Percentiles rank a stretch among this genome's conserved stretches.
phyloP scores from a whole-genome alignment of 345 rosid species.

The Melaleuca alternifolia region DNA sequence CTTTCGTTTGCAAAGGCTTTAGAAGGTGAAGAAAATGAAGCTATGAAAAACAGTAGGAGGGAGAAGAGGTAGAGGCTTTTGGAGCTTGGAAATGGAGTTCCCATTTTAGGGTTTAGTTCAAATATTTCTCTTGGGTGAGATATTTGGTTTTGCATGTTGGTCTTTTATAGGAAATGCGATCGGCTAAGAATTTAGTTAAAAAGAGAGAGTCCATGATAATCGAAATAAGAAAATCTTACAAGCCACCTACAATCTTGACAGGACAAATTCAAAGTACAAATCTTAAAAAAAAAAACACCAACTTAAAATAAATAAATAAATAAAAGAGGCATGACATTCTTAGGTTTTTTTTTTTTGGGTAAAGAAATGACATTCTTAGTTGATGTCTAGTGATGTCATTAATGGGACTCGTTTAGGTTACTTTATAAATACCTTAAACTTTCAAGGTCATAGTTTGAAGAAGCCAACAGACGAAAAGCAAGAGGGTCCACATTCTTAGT shows the following conservation, averaged over 20 bases:
- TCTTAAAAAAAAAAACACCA: neutral
- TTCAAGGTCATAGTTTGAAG: neutral
- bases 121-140: neutral
- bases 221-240: neutral
- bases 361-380: neutral
- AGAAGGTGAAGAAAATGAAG: neutral
- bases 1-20: neutral
- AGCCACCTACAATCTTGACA: constrained; percentile 2
- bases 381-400: neutral
- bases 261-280: neutral
- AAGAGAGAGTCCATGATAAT: neutral
- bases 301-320: neutral
- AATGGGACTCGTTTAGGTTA: neutral
- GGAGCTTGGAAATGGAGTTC: neutral
- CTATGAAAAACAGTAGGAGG: neutral
- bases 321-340: neutral
- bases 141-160: neutral
- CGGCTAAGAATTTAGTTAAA: no score
- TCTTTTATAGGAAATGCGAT: neutral
- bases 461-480: neutral
- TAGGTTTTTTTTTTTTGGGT: no score
- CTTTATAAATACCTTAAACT: neutral
- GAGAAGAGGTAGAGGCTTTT: neutral
- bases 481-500: neutral
- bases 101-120: neutral